These are phyloP conservation scores for Poa pratensis DNA, from an alignment of 176 grass and related monocot species.

Conservation along the genomic window DNA sequence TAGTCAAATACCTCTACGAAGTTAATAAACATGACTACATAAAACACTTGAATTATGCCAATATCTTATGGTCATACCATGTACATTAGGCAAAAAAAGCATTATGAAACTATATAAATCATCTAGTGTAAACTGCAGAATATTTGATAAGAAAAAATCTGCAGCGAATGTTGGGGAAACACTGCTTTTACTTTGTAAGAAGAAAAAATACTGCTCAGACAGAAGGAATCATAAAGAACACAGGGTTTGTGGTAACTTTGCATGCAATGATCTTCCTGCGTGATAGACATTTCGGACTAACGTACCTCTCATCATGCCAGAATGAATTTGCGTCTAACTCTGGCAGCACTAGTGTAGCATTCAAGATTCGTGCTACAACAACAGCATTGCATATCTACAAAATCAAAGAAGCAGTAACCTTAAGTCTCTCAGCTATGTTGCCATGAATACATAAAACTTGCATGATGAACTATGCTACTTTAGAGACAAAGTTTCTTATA, in stretches of 20 bases:
- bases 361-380: slow-evolving; percentile 96
- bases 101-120: not conserved
- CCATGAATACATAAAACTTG: slow-evolving; percentile 35
- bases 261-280: not conserved
- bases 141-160: not conserved
- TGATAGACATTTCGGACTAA: not conserved
- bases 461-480: slow-evolving; percentile 22
- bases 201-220: slow-evolving; percentile 13
- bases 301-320: slow-evolving; percentile 93
- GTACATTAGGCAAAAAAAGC: slow-evolving; percentile 3
- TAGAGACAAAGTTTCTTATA: slow-evolving; percentile 36
- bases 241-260: not conserved
- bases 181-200: slow-evolving; percentile 12
- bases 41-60: slow-evolving; percentile 11
- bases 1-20: slow-evolving; percentile 17
- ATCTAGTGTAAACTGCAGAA: not conserved
- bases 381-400: slow-evolving; percentile 99
- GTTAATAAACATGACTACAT: slow-evolving; percentile 3
- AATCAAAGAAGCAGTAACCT: slow-evolving; percentile 34
- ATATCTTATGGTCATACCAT: slow-evolving; percentile 1
- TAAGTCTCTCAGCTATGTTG: slow-evolving; percentile 36
- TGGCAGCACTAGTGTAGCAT: slow-evolving; percentile 92
- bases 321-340: slow-evolving; percentile 98
- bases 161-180: not conserved
- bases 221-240: slow-evolving; percentile 27